These are phyloP conservation scores for Clarireedia homoeocarpa DNA, from an alignment of 2,329 filamentous ascomycete genomes.

Conservation along the genomic window DNA sequence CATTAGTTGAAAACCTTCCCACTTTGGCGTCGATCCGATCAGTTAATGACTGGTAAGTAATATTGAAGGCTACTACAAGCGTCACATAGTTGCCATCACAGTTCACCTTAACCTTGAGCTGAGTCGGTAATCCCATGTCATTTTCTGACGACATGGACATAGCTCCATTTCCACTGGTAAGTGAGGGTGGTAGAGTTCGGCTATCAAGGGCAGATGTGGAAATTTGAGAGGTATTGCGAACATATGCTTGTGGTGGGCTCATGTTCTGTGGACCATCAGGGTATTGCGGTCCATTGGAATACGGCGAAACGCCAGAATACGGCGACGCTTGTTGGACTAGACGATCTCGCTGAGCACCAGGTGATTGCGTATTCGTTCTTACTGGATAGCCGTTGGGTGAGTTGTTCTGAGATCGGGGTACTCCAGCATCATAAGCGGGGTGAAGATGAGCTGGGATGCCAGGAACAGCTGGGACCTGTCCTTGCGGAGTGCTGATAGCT, in stretches of 20 bases:
- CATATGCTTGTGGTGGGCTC: constrained; percentile 16
- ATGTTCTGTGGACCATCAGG: constrained; percentile 9
- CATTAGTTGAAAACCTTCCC: constrained; percentile 74
- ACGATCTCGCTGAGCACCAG: constrained; percentile 57
- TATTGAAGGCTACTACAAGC: constrained; percentile 92
- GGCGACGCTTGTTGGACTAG: constrained; percentile 27
- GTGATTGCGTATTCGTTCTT: constrained; percentile 63
- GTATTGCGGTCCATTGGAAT: constrained; percentile 29
- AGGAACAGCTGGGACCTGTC: constrained; percentile 59
- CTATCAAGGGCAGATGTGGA: constrained; percentile 28
- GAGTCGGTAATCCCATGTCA: constrained; percentile 54
- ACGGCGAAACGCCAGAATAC: constrained; percentile 5
- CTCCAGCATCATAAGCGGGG: constrained; percentile 49
- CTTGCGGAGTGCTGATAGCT: constrained; percentile 33
- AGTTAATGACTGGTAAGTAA: constrained; percentile 85
- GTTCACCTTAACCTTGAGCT: constrained; percentile 93
- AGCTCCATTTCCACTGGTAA: constrained; percentile 18
- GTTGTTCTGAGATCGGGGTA: constrained; percentile 73
- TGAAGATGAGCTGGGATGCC: constrained; percentile 67
- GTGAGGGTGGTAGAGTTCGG: constrained; percentile 39
- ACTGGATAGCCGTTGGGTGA: constrained; percentile 66
- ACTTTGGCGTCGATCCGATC: constrained; percentile 96
- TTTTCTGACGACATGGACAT: constrained; percentile 27
- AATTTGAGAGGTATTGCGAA: constrained; percentile 22
- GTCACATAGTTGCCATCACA: constrained; percentile 89